Conservation (phyloP, 2,329 filamentous ascomycete species). For the Talaromyces islandicus region DNA sequence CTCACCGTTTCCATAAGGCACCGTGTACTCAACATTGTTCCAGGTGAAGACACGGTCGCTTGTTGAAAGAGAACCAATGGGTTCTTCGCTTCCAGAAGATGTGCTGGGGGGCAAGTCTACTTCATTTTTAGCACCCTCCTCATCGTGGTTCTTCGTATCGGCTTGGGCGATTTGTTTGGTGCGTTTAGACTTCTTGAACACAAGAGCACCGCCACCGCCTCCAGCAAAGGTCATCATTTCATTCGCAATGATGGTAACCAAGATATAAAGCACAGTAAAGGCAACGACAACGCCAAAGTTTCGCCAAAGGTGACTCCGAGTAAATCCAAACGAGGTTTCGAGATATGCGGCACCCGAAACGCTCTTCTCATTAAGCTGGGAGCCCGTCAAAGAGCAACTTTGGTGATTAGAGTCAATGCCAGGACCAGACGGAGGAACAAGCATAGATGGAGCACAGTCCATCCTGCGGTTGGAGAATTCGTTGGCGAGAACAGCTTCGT, state of each 20-base stretch:
- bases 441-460: conserved; percentile 52
- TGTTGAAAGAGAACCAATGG: conserved; percentile 19
- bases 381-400: conserved; percentile 58
- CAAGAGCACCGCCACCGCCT: conserved; percentile 60
- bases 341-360: conserved; percentile 54
- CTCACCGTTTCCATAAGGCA: conserved; percentile 59
- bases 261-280: conserved; percentile 67
- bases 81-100: conserved; percentile 3
- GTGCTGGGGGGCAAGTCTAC: background rate
- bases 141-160: conserved; percentile 16
- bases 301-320: conserved; percentile 56
- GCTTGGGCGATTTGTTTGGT: conserved; percentile 31
- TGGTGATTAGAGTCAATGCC: conserved; percentile 51
- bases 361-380: conserved; percentile 43
- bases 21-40: conserved; percentile 64
- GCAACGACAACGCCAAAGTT: conserved; percentile 75
- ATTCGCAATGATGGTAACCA: conserved; percentile 63
- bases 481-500: conserved; percentile 62
- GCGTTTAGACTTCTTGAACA: conserved; percentile 61
- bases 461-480: conserved; percentile 56
- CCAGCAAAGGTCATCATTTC: conserved; percentile 61
- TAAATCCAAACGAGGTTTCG: conserved; percentile 50
- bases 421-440: conserved; percentile 50
- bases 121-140: conserved; percentile 4
- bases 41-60: conserved; percentile 66